Evolutionary conservation across 805 yeast genomes (phyloP), one percentile per base, ranked within the genome.

Genomic region (Cyberlindnera suaveolens): DNA sequence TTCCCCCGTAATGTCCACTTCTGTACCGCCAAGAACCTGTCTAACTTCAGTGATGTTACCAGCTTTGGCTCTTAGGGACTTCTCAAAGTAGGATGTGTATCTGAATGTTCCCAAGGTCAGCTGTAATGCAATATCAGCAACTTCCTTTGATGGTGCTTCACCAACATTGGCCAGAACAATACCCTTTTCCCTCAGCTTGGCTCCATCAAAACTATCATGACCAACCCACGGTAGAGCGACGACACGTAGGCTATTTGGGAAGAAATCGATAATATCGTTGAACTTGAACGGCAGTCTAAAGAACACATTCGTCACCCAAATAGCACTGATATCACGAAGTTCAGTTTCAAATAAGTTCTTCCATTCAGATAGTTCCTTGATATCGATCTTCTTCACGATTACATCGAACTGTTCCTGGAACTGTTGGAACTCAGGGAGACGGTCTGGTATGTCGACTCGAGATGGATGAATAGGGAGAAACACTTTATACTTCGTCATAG

Each of bases 101-200:
- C 93, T 70, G 65, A 81, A 82, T 18, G 78, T 72, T 32, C 78
- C 71, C 44, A 85, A 58, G 0, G 84, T 65, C 50, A 80, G 69
- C 54, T 66, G 72, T 36, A 83, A 63, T 3, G 82, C 91, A 45
- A 80, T 64, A 49, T 85, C 95, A 3, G 90, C 85, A 23, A 85
- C 95, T 14, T 84, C 82, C 34, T 70, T 76, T 1, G 85, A 77
- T 0, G 83, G 78, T 33, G 69, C 65, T 10, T 74, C 64, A 46
- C 85, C 75, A 43, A 79, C 80, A 55, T 85, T 82, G 46, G 85
- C 76, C 46, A 85, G 66, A 7, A 64, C 54, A 23, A 85, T 75
- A 13, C 72, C 73, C 31, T 71, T 67, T 30, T 63, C 66, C 26
- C 65, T 60, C 63, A 82, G 60, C 11, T 57, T 67, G 9, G 49